Evolutionary conservation across 2,329 filamentous ascomycete species (phyloP), one percentile per base, ranked within the genome.

Genomic region (Laburnicola sp.): DNA sequence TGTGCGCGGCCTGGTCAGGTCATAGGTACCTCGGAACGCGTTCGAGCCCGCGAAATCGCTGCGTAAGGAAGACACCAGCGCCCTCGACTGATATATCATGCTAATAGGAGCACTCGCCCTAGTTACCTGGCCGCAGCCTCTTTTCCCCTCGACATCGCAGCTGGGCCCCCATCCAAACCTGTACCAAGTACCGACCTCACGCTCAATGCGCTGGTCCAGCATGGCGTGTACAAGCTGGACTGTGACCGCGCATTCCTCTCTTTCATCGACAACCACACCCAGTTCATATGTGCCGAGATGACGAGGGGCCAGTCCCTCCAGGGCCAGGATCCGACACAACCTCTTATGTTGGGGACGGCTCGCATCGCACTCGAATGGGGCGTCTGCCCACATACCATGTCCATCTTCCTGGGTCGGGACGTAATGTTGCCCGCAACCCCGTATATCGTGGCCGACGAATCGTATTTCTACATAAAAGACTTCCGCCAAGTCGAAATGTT

Each of bases 271-370:
- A 50, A 53, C 35, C 42, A 35, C 23, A 50, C 25, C 31, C 53
- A 56, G 23, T 56, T 49, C 38, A 48, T 56, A 43, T 56, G 53
- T 34, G 53, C 53, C 28, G 53, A 56, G 45, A 56, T 56, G 53
- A 53, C 53, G 21, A 46, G 38, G 25, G n/a, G 46, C 8, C 53
- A 53, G 25, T 36, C 53, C 11, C 49, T 56, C 23, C 35, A 10
- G 30, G 37, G 11, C 34, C 41, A 26, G 46, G 47, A 25, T 28
- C 50, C 45, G 21, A 30, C 30, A 28, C 34, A 48, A 4, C 50
- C 50, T 40, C 36, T 56, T 9, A 21, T 56, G 7, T 26, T 56
- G 9, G 50, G 50, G 26, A 50, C 46, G 28, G 22, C 53, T 2
- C 32, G 50, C 16, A 45, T 56, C 30, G 32, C 53, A 2, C 50